Percentiles rank a stretch among this genome's conserved stretches.
phyloP scores from a whole-genome alignment of 75 land plant genomes.

The Ceratopteris richardii region DNA sequence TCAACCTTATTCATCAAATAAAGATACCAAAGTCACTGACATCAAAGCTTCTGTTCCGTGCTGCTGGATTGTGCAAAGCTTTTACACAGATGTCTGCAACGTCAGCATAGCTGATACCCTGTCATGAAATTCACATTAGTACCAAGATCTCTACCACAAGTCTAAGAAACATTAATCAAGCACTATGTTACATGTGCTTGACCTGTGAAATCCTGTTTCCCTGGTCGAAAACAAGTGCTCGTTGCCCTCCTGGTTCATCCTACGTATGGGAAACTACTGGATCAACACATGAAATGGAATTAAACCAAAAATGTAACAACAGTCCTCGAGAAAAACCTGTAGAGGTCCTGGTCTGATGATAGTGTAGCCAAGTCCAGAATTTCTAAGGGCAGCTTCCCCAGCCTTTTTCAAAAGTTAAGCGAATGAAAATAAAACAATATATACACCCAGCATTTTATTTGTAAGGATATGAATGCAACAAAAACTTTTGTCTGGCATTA shows the following conservation, averaged over 20 bases:
- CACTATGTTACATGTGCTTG: too few relatives aligned
- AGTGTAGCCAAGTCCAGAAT: constrained; percentile 98
- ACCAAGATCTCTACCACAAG: too few relatives aligned
- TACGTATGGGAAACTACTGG: constrained; percentile 8
- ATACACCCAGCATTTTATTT: too few relatives aligned
- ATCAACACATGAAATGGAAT: constrained; percentile 1
- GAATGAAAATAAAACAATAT: neutral
- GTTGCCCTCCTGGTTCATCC: constrained; percentile 99
- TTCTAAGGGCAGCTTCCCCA: constrained; percentile 87
- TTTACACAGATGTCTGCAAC: constrained; percentile 98
- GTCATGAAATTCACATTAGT: constrained; percentile 1
- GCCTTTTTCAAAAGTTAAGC: too few relatives aligned
- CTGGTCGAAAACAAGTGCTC: constrained; percentile 94
- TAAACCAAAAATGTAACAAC: neutral
- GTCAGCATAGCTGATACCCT: constrained; percentile 99
- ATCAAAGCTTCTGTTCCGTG: constrained; percentile 97
- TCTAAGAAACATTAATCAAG: too few relatives aligned
- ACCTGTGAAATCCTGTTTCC: constrained; percentile 96
- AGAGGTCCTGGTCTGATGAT: constrained; percentile 91
- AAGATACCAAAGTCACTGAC: too few relatives aligned
- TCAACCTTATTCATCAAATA: too few relatives aligned
- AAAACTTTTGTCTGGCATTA: too few relatives aligned
- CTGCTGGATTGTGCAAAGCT: constrained; percentile 93
- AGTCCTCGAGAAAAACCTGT: constrained; percentile 42
- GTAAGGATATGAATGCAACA: too few relatives aligned